Conservation (phyloP, 179 eudicot species). For the Sideroxylon spinosum region DNA sequence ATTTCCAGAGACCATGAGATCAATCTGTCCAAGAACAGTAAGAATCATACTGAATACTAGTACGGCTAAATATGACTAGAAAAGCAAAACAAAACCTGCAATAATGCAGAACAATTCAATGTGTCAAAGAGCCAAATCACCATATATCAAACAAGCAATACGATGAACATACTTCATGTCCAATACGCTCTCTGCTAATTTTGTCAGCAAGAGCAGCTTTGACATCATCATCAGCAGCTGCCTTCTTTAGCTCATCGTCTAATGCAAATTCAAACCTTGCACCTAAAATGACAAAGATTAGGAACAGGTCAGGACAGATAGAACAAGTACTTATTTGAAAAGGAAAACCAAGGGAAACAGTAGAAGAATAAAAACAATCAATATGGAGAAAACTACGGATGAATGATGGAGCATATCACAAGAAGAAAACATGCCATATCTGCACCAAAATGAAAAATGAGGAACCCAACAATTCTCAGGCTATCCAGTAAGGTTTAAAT, state of each 20-base stretch:
- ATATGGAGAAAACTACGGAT: not conserved
- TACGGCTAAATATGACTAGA: not conserved
- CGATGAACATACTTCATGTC: slow-evolving; percentile 67
- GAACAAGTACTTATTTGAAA: not conserved
- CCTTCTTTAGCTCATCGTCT: slow-evolving; percentile 69
- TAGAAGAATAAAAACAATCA: slow-evolving; percentile 1
- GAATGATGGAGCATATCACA: not conserved
- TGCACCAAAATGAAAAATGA: not conserved
- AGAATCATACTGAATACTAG: not conserved
- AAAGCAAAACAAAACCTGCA: not conserved
- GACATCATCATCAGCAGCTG: slow-evolving; percentile 82
- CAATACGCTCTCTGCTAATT: slow-evolving; percentile 94
- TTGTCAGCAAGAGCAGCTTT: slow-evolving; percentile 73
- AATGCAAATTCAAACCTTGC: slow-evolving; percentile 78
- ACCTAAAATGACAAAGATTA: slow-evolving; percentile 36
- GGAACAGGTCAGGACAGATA: not conserved
- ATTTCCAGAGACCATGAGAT: slow-evolving; percentile 88
- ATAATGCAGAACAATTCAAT: not conserved
- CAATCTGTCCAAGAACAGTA: slow-evolving; percentile 47
- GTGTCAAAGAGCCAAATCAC: slow-evolving; percentile 4
- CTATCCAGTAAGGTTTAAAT: not conserved
- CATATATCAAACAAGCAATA: not conserved
- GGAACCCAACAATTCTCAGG: not conserved
- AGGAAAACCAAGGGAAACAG: not conserved
- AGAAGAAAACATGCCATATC: not conserved